These are phyloP conservation scores for Blastocystis sp. DNA, from an alignment of 352 stramenopile species.

Conservation along the genomic window DNA sequence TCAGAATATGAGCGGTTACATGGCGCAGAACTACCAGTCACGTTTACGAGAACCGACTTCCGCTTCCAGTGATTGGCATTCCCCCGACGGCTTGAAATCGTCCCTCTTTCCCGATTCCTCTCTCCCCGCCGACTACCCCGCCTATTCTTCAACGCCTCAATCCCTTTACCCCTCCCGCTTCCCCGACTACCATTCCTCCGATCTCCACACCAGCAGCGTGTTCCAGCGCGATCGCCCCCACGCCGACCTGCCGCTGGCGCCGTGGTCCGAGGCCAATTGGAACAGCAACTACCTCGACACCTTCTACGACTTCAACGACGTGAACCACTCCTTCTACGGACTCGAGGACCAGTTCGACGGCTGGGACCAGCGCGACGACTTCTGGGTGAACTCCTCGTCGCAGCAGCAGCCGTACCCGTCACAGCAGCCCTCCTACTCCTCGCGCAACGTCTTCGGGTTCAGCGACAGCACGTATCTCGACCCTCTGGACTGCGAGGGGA, in stretches of 20 bases:
- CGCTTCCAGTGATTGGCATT: not conserved
- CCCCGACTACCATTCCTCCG: not conserved
- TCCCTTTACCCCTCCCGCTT: not conserved
- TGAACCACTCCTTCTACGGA: conserved; percentile 36
- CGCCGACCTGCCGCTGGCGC: no score
- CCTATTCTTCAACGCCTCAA: no score
- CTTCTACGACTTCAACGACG: conserved; percentile 61
- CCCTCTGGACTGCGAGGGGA: conserved; percentile 38
- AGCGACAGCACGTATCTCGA: conserved; percentile 55
- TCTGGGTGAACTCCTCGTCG: conserved; percentile 39
- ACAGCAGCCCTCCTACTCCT: not conserved
- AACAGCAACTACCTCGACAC: not conserved
- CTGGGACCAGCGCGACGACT: conserved; percentile 8
- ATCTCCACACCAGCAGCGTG: not conserved
- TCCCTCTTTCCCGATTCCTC: not conserved
- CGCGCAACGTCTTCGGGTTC: conserved; percentile 42
- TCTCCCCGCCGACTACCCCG: not conserved
- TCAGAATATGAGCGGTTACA: not conserved
- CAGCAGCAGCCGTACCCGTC: not conserved
- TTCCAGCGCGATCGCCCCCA: not conserved
- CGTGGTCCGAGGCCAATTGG: not conserved
- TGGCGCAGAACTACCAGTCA: no score
- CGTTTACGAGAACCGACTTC: not conserved
- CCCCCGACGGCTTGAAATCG: not conserved
- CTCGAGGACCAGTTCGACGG: not conserved